Evolutionary conservation across 2,329 filamentous ascomycete species (phyloP), one percentile per base, ranked within the genome.

Genomic region (Aureobasidium leucospermi): DNA sequence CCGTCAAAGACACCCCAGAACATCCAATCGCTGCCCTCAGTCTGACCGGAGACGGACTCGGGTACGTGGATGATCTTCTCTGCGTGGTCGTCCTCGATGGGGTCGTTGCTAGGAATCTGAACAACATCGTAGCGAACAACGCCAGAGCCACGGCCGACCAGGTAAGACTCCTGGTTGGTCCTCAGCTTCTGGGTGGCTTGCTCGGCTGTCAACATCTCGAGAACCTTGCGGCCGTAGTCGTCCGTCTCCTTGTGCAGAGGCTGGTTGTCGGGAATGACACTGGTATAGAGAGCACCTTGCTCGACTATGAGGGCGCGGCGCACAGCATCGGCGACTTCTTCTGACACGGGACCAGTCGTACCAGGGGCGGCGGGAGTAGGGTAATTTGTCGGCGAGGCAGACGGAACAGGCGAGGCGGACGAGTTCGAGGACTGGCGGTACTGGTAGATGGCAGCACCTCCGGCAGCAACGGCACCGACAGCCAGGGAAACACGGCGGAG

Each of bases 1-100:
- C 94, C 94, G 70, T 99, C 94, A 73, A 97, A 99, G 16, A 99
- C 92, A 60, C 92, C 94, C 94, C 95, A 99, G 73, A 99, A 99
- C 91, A 97, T 97, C 94, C 94, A 99, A 74, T 99, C 95, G 63
- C 83, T 89, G 61, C 80, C 85, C 16, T 79, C 65, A 70, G 81
- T 75, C 67, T 81, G 77, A 7, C 79, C 78, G 15, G 80, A 78
- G 41, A 82, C 77, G 52, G 78, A 79, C 57, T 81, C 81, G 4
- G 90, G 88, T 8, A 96, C 85, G 73, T 97, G 90, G 48, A 99
- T 90, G 68, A 97, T 96, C 81, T 96, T 96, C 77, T 99, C 94
- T 56, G 92, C 89, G 70, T 99, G 94, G 70, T 99, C 95, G 69
- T 99, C 94, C 76, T 99, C 94, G 61, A 99, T 99, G 0, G 94